phyloP scores from a whole-genome alignment of 2,329 filamentous ascomycete genomes.

The Coniella lustricola region DNA sequence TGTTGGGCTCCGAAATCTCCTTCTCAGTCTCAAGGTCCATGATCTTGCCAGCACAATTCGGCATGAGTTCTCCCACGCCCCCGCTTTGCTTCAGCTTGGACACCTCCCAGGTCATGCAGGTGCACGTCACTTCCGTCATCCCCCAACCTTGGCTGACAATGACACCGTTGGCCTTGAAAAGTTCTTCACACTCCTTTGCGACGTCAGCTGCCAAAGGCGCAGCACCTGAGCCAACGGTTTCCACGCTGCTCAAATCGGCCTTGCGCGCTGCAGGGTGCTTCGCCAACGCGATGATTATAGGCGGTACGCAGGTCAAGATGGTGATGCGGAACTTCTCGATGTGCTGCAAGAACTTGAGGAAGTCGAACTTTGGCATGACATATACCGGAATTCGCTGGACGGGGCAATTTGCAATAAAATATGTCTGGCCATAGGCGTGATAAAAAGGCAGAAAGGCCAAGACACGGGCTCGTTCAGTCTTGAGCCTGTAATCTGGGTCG shows the following conservation, averaged over 20 bases:
- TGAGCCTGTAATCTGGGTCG: slow-evolving; percentile 41
- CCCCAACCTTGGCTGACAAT: slow-evolving; percentile 66
- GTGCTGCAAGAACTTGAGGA: slow-evolving; percentile 61
- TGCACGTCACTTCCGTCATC: slow-evolving; percentile 79
- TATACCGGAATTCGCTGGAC: slow-evolving; percentile 60
- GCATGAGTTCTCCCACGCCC: slow-evolving; percentile 59
- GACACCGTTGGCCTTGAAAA: slow-evolving; percentile 38
- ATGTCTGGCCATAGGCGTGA: slow-evolving; percentile 66
- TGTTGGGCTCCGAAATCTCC: slow-evolving; percentile 41
- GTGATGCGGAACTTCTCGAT: slow-evolving; percentile 65
- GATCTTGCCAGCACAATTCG: slow-evolving; percentile 64
- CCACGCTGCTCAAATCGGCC: slow-evolving; percentile 62
- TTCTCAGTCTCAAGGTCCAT: slow-evolving; percentile 48
- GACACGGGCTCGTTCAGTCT: slow-evolving; percentile 30
- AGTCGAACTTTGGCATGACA: slow-evolving; percentile 73
- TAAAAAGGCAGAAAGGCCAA: slow-evolving; percentile 73
- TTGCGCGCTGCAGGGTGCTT: slow-evolving; percentile 61
- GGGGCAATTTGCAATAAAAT: slow-evolving; percentile 55
- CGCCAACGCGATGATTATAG: slow-evolving; percentile 64
- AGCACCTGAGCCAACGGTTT: slow-evolving; percentile 55
- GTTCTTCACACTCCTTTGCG: slow-evolving; percentile 48
- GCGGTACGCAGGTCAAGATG: slow-evolving; percentile 60
- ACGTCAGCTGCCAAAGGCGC: slow-evolving; percentile 59
- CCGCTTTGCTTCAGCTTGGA: slow-evolving; percentile 19
- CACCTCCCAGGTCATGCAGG: slow-evolving; percentile 55